Conservation (phyloP, 208 protist species). For the Leishmania tropica region DNA sequence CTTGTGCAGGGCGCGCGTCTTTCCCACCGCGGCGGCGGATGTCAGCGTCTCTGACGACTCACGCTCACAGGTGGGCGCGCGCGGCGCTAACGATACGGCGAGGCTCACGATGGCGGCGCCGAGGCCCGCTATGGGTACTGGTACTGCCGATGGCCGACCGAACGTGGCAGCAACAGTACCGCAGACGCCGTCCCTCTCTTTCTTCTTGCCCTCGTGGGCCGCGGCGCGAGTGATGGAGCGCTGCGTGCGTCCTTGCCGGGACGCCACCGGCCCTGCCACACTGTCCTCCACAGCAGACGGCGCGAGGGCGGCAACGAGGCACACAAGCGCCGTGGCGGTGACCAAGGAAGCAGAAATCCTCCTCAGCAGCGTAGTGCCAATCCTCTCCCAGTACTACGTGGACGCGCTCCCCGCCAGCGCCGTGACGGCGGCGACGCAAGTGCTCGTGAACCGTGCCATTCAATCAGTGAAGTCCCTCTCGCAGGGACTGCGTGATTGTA, state of each 20-base stretch:
- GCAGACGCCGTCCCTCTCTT: constrained; percentile 20
- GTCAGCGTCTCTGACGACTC: background rate
- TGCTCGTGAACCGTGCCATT: constrained; percentile 31
- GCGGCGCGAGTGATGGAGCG: constrained; percentile 26
- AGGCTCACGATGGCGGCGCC: background rate
- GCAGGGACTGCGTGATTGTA: background rate
- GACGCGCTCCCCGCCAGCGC: constrained; percentile 12
- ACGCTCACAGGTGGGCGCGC: background rate
- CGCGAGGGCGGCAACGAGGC: background rate
- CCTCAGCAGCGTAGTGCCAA: constrained; percentile 26
- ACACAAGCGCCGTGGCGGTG: background rate
- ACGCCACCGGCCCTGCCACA: background rate
- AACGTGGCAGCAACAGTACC: background rate
- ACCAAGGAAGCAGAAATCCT: constrained; percentile 16
- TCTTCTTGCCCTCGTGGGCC: constrained; percentile 26
- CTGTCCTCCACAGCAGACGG: background rate
- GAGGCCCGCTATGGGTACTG: background rate
- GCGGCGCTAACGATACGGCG: background rate
- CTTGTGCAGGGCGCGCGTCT: background rate
- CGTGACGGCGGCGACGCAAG: constrained; percentile 25
- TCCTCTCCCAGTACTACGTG: constrained; percentile 36
- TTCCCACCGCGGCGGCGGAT: background rate
- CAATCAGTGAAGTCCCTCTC: constrained; percentile 23
- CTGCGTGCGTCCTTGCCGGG: constrained; percentile 21
- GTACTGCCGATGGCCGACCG: background rate